Base-by-base conservation (phyloP, 257 asterid genomes). In the Capsicum rhomboideum region DNA sequence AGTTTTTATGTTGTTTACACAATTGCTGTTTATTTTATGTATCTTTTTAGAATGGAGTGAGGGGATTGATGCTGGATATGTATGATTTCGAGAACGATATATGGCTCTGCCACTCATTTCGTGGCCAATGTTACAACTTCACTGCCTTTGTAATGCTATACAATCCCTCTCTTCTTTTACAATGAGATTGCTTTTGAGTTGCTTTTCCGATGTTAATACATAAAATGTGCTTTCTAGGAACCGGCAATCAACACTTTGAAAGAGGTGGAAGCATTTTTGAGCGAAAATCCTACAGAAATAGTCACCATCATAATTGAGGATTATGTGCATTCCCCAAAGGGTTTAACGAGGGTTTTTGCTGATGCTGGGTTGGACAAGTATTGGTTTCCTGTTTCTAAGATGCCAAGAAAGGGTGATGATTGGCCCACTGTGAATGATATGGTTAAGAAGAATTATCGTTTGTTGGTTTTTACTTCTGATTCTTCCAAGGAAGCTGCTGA, bases 41-140 rank as follows among this genome's bases (percentile, higher is more conserved):
- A 64, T 56, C 78, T 26, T 31, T 74, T 82, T 88, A 94, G 99
- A 96, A 96, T 90, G 98, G 98, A 90, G 99, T 94, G 78, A 91
- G 99, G 87, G 99, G 99, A 58, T 88, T 96, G 91, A 96, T 96
- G 99, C 91, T 96, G 92, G 99, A 96, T 88, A 93, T 96, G 99
- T 94, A 96, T 69, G 99, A 96, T 85, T 96, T 96, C 87, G 97
- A 93, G 92, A 91, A 93, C 56, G 98, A 94, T 86, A 92, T 96
- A 84, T 96, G 99, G 99, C 97, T 96, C 83, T 96, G 99, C 79
- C 99, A 96, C 88, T 96, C 99, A 9, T 91, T 96, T 82, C 93
- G 87, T 12, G 98, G 98, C 83, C 97, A 96, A 84, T 96, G 99
- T 90, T 96, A 88, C 93, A 96, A 96, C 90, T 91, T 93, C 94